Evolutionary conservation across 441 rosid species (phyloP).

Genomic region (Euphorbia schlechtendalii): DNA sequence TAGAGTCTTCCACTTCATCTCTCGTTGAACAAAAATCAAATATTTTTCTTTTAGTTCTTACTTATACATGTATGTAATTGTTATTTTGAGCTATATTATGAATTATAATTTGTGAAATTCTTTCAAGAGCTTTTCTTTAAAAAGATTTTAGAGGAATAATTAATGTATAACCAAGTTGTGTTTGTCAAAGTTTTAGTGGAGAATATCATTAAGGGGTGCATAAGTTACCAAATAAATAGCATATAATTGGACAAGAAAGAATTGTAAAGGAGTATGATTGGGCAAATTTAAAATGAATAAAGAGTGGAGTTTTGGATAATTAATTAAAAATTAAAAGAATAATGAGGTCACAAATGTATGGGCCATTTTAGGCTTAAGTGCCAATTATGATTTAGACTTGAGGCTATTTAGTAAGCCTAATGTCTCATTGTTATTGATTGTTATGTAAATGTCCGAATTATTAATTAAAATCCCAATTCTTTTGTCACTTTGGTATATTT

Average conservation of each 20-base stretch:
- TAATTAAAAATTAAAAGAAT: background rate
- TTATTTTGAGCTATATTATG: too few relatives aligned
- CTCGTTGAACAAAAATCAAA: too few relatives aligned
- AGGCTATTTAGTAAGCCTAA: conserved; percentile 8
- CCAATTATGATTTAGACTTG: conserved; percentile 1
- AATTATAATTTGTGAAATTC: background rate
- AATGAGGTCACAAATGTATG: background rate
- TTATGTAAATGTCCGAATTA: background rate
- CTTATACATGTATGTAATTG: background rate
- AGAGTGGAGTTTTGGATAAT: conserved; percentile 2
- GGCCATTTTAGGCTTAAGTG: background rate
- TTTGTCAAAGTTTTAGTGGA: conserved; percentile 19
- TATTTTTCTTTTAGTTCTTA: too few relatives aligned
- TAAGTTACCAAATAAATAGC: conserved; percentile 21
- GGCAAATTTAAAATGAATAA: background rate
- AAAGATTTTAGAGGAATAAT: background rate
- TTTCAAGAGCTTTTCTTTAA: background rate
- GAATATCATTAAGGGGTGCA: conserved; percentile 16
- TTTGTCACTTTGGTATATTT: background rate
- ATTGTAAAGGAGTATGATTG: too few relatives aligned
- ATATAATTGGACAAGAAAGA: conserved; percentile 16
- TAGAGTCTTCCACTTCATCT: too few relatives aligned
- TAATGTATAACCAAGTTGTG: conserved; percentile 10
- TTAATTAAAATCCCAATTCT: background rate
- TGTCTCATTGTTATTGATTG: background rate